These are phyloP conservation scores for Tetragonia tetragonoides DNA, from an alignment of 148 eudicot genomes.

Conservation along the genomic window DNA sequence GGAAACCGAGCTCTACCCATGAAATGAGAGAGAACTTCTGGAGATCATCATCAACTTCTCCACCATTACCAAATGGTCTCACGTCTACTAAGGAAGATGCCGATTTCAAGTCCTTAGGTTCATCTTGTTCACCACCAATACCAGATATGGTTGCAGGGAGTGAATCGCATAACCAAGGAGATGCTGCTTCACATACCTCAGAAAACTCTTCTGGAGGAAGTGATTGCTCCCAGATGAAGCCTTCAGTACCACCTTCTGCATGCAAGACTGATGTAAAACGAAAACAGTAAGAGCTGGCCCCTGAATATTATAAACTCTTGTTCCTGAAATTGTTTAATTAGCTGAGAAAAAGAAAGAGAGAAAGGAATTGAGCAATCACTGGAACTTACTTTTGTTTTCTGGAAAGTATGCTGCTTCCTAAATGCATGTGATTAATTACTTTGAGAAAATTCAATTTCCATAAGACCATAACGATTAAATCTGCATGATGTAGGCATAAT, in stretches of 20 bases:
- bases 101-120: conserved; percentile 25
- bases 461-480: background rate
- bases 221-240: conserved; percentile 33
- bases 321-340: no score
- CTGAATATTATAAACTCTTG: background rate
- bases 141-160: conserved; percentile 18
- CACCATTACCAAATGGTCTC: conserved; percentile 18
- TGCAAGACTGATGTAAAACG: conserved; percentile 62
- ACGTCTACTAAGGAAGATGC: conserved; percentile 23
- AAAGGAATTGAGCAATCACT: background rate
- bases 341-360: background rate
- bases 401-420: background rate
- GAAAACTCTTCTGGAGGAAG: conserved; percentile 36
- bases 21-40: conserved; percentile 22
- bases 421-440: background rate
- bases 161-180: conserved; percentile 33
- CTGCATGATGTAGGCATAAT: conserved; percentile 48
- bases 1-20: conserved; percentile 19
- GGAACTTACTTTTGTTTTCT: no score
- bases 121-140: conserved; percentile 30
- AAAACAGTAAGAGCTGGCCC: conserved; percentile 53
- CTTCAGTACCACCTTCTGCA: conserved; percentile 35
- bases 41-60: conserved; percentile 15
- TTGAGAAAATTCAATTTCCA: background rate
- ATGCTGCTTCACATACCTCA: conserved; percentile 27